Evolutionary conservation across 495 filamentous ascomycete genomes (phyloP).

Genomic region (Penicillium cataractarum): DNA sequence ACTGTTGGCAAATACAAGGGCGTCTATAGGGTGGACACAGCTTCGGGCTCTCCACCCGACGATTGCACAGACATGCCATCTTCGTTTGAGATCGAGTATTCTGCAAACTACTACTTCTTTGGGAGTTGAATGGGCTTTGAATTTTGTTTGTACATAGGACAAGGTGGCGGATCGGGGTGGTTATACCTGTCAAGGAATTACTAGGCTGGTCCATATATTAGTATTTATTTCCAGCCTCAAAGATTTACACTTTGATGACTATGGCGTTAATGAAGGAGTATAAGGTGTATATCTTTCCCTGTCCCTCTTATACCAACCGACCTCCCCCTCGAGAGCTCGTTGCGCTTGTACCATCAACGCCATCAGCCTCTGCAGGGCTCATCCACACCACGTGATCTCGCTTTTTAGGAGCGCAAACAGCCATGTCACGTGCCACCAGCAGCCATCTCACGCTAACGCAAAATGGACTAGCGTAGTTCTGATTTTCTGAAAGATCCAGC

Average conservation of each 20-base stretch:
- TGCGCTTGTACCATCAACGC: too few species aligned
- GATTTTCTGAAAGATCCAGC: conserved; percentile 53
- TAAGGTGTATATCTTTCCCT: not conserved
- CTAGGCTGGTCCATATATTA: conserved; percentile 14
- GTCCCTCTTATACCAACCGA: not conserved
- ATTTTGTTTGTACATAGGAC: conserved; percentile 23
- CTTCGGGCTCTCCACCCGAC: conserved; percentile 74
- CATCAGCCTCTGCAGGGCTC: conserved; percentile 36
- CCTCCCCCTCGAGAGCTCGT: too few species aligned
- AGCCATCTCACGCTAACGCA: conserved; percentile 29
- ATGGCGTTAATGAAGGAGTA: conserved; percentile 18
- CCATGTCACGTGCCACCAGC: conserved; percentile 36
- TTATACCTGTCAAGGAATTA: conserved; percentile 11
- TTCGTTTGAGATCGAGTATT: conserved; percentile 75
- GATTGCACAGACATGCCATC: conserved; percentile 69
- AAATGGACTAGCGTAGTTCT: conserved; percentile 40
- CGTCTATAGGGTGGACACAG: conserved; percentile 86
- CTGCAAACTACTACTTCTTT: conserved; percentile 72
- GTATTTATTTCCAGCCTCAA: conserved; percentile 4
- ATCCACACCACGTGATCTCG: conserved; percentile 38
- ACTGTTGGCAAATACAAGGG: conserved; percentile 67
- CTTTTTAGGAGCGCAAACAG: conserved; percentile 16
- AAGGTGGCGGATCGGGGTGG: conserved; percentile 9
- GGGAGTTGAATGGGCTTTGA: conserved; percentile 37
- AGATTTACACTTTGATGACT: not conserved